Evolutionary conservation across 208 protist species (phyloP), one percentile per base, ranked within the genome.

Genomic region (Acanthamoeba castellanii): DNA sequence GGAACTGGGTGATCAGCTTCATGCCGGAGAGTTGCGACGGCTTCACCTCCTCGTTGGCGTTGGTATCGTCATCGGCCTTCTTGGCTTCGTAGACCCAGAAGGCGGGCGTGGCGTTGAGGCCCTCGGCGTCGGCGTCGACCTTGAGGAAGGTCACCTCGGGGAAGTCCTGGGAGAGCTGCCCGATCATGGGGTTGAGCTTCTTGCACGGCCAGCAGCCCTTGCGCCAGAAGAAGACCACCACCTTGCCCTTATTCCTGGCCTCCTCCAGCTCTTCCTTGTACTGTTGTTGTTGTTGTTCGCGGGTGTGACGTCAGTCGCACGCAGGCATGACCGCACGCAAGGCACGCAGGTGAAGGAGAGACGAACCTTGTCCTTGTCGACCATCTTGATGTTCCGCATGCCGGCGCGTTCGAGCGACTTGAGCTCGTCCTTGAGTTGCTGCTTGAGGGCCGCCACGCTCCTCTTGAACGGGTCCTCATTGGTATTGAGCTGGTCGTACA

Each of bases 161-260:
- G 76, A 85, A 85, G 76, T 85, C 76, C 47, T 57, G 45, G 4
- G 76, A 85, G 13, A 85, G 5, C 76, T 85, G 34, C 8, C 76
- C 76, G 20, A 85, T 34, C 76, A 85, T 85, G 8, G 76, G 76
- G 76, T 32, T 85, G 14, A 85, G 34, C 76, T 85, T 85, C 42
- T 85, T 85, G 47, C 76, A 85, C 22, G 76, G 76, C 76, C 76
- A 85, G 76, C 76, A 85, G 34, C 76, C 76, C 76, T 85, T 85
- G 6, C 76, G 76, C 76, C 76, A 85, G 76, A 85, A 85, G 76
- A 85, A 85, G 16, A 85, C 76, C 16, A 85, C 76, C 47, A 85
- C 76, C 27, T 57, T 57, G 42, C 76, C 76, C 76, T 85, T 85
- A 6, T 85, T 85, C 11, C 76, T 34, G 13, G 76, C 76, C 76